Evolutionary conservation across 2,329 filamentous ascomycete genomes (phyloP).

Genomic region (Ophiostoma australiae): DNA sequence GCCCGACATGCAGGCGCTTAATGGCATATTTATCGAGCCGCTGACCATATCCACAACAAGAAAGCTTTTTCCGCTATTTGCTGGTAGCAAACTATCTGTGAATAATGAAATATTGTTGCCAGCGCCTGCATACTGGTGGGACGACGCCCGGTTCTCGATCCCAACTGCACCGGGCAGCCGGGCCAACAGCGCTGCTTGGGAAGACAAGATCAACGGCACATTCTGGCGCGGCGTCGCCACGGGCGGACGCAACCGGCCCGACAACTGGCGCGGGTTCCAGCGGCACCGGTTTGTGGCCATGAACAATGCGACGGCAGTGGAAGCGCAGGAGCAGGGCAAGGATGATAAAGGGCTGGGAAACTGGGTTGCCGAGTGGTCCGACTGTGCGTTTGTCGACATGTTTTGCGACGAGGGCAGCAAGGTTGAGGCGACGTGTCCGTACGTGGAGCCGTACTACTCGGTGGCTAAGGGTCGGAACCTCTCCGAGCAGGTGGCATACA

Average conservation of each 20-base stretch:
- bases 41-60: slow-evolving; percentile 53
- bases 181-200: slow-evolving; percentile 47
- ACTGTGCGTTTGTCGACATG: slow-evolving; percentile 52
- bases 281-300: slow-evolving; percentile 70
- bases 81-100: slow-evolving; percentile 62
- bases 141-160: slow-evolving; percentile 58
- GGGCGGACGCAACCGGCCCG: slow-evolving; percentile 53
- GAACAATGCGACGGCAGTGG: slow-evolving; percentile 53
- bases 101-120: slow-evolving; percentile 68
- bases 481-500: slow-evolving; percentile 54
- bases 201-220: slow-evolving; percentile 49
- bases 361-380: slow-evolving; percentile 48
- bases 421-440: slow-evolving; percentile 38
- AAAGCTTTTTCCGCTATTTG: slow-evolving; percentile 60
- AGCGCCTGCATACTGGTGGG: slow-evolving; percentile 63
- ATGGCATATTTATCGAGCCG: slow-evolving; percentile 61
- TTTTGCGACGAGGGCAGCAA: slow-evolving; percentile 42
- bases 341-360: slow-evolving; percentile 37
- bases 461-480: slow-evolving; percentile 41
- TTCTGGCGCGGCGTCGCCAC: slow-evolving; percentile 66
- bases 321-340: slow-evolving; percentile 39
- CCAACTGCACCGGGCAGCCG: slow-evolving; percentile 38
- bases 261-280: slow-evolving; percentile 69
- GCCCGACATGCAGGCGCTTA: slow-evolving; percentile 56
- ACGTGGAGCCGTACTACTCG: slow-evolving; percentile 44